Evolutionary conservation across 1,284 basidiomycete species (phyloP), one percentile per base, ranked within the genome.

Genomic region (Anthracocystis setariae): DNA sequence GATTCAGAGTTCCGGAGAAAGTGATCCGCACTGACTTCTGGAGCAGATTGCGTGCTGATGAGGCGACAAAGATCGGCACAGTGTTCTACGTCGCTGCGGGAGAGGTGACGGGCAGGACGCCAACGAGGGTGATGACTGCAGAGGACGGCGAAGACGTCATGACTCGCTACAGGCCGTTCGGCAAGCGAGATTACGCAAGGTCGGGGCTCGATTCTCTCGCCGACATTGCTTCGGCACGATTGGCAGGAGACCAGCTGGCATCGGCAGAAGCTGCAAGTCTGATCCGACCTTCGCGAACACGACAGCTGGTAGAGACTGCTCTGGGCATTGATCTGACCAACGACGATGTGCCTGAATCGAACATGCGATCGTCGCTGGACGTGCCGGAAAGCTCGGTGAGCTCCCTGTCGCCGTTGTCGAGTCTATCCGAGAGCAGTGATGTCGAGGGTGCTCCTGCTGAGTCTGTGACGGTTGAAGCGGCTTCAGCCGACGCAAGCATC

Each of bases 21-120:
- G 87, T 94, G 46, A 91, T 98, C 69, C 87, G 92, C 51, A 87
- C 98, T 47, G 95, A 98, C 82, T 98, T 98, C 79, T 98, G 95
- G 94, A 90, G 48, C 43, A 73, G 68, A 53, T 25, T 73, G 42
- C 21, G 54, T 0, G 70, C 45, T 8, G 60, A 66, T 46, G 57
- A 73, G 2, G 5, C 53, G n/a, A 40, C 45, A 47, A 64, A 55
- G 54, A 73, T 73, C 29, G 70, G 65, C 8, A 59, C 49, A 24
- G 50, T 73, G 15, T 73, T 68, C 33, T 73, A 73, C 29, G 46
- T 73, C 17, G 70, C 70, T 32, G 70, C 61, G 3, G 50, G 47
- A 25, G 65, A 64, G 37, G 29, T 72, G 9, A 53, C 40, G 18
- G 44, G 43, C 18, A 50, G 50, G 12, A 24, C 20, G 33, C 64